Percentiles rank a stretch among this genome's conserved stretches.
Evolutionary conservation across 2,329 filamentous ascomycete species (phyloP).

Genomic region (Ophiosphaerella korrae): DNA sequence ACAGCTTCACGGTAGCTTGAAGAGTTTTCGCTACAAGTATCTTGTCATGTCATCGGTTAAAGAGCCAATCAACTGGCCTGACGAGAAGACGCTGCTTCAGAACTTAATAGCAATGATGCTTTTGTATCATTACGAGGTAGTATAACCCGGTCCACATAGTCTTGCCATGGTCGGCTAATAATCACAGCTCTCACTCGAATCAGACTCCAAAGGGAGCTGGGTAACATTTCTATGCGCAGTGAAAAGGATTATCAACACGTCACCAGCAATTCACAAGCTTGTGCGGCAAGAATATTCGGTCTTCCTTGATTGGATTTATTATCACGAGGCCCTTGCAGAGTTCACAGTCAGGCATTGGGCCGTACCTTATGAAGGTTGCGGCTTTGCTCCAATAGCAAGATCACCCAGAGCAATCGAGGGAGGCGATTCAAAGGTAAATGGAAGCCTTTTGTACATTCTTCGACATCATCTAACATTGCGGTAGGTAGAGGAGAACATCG

Average conservation of each 20-base stretch:
- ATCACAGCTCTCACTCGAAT: constrained; percentile 13
- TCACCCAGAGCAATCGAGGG: constrained; percentile 6
- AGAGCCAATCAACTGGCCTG: constrained; percentile 9
- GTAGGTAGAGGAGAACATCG: constrained; percentile 8
- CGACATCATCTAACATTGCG: not conserved
- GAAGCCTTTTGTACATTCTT: not conserved
- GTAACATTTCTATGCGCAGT: constrained; percentile 15
- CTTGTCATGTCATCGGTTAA: constrained; percentile 9
- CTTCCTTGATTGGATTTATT: constrained; percentile 20
- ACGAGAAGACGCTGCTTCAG: constrained; percentile 15
- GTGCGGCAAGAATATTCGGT: constrained; percentile 15
- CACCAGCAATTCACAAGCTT: constrained; percentile 12
- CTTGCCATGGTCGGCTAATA: constrained; percentile 3
- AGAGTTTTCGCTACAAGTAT: constrained; percentile 17
- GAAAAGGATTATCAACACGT: constrained; percentile 19
- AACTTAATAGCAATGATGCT: constrained; percentile 17
- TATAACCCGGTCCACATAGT: not conserved
- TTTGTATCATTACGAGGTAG: constrained; percentile 18
- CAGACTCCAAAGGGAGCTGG: constrained; percentile 11
- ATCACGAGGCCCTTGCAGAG: constrained; percentile 15
- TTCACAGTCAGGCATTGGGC: constrained; percentile 18
- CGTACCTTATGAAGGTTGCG: constrained; percentile 14
- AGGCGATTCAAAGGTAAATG: constrained; percentile 3
- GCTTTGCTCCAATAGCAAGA: constrained; percentile 14
- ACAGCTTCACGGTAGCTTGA: constrained; percentile 12